These are phyloP conservation scores for Venturiaceae sp. DNA, from an alignment of 2,329 filamentous ascomycete species.

Conservation along the genomic window DNA sequence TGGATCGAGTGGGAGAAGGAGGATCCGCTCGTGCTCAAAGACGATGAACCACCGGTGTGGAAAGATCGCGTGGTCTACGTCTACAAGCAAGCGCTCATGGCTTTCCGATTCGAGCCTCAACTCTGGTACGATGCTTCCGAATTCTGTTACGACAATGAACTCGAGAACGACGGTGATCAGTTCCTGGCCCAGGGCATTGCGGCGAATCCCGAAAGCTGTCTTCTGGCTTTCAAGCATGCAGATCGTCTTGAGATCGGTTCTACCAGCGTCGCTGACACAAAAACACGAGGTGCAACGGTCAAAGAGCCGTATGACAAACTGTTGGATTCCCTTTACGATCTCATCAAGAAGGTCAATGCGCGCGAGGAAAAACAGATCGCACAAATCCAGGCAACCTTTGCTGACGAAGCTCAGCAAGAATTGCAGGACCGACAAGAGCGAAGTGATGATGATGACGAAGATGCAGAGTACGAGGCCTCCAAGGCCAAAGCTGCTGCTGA, in stretches of 20 bases:
- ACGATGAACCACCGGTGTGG: conserved; percentile 58
- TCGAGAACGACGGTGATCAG: conserved; percentile 62
- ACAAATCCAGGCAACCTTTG: conserved; percentile 45
- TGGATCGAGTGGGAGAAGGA: conserved; percentile 96
- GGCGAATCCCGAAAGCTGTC: conserved; percentile 87
- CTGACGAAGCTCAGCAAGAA: conserved; percentile 27
- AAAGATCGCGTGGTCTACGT: conserved; percentile 76
- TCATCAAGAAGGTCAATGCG: conserved; percentile 61
- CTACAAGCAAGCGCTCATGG: conserved; percentile 91
- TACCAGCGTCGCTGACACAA: conserved; percentile 52
- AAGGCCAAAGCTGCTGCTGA: conserved; percentile 36
- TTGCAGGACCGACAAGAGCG: conserved; percentile 20
- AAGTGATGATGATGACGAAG: conserved; percentile 40
- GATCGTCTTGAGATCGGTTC: conserved; percentile 77
- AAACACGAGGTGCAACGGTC: conserved; percentile 59
- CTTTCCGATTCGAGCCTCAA: conserved; percentile 87
- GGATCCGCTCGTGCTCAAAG: conserved; percentile 79
- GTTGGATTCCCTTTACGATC: conserved; percentile 77
- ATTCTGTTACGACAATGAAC: conserved; percentile 75
- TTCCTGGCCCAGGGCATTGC: conserved; percentile 74
- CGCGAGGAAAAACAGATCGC: conserved; percentile 54
- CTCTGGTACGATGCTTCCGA: conserved; percentile 93
- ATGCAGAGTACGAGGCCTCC: conserved; percentile 27
- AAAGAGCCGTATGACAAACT: conserved; percentile 76
- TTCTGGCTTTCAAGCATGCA: conserved; percentile 81